Base-by-base conservation (phyloP, 2,329 filamentous ascomycete species). In the Venturia carpophila region DNA sequence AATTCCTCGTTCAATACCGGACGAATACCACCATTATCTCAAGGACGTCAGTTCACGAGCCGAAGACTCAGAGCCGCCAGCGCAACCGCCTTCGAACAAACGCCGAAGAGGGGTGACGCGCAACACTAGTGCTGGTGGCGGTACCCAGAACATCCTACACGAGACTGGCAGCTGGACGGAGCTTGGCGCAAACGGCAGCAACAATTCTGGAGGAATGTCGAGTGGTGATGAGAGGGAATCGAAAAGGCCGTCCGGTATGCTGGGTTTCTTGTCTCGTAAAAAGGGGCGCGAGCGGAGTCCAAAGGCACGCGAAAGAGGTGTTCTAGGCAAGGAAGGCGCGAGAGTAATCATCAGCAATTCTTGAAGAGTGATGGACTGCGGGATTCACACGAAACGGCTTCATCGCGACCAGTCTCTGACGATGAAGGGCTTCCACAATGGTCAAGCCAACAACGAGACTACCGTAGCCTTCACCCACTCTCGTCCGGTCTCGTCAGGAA, bases 291-390 rank as follows among this genome's bases (percentile, higher is more conserved):
- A 92, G 65, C 87, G 92, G 75, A 97, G 92, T 74, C 94, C 94
- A 1, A 97, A 96, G 78, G 92, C 92, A 34, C 93, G 91, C 75
- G 92, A 97, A 78, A 85, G 91, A 65, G 94, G 94, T 66, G 92
- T 99, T 9, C 74, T 99, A 66, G 94, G 94, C 66, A 97, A 97
- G 74, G 92, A 97, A 75, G 94, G 94, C 19, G 92, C 94, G 13
- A 34, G 64, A 39, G 55, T 64, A 19, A 58, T 66, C 17, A 64
- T 66, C 24, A 61, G 64, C 49, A 58, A 56, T 60, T 64, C 47
- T 43, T 64, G 63, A 64, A 42, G 19, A 4, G 17, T 5, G 19
- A 37, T 37, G 52, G 27, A 58, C 19, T 37, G 15, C 27, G 52
- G 2, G 30, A 58, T 15, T 10, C 24, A 10, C 1, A 17, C 15